These are phyloP conservation scores for Yarrowia yakushimensis DNA, from an alignment of 805 yeast genomes.

Conservation along the genomic window DNA sequence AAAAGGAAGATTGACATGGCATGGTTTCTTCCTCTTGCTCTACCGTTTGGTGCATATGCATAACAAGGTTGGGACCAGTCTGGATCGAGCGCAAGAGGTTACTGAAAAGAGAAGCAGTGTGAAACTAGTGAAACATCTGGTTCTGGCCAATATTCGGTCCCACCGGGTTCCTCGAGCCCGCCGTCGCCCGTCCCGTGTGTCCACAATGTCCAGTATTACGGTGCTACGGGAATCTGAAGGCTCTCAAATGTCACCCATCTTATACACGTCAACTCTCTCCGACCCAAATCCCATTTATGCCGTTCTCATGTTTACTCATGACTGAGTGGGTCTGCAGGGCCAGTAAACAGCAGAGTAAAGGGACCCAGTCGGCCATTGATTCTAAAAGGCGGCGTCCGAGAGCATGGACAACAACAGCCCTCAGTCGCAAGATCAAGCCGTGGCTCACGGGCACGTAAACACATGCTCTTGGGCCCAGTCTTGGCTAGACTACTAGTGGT, in stretches of 20 bases:
- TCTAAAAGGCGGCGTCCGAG: not conserved
- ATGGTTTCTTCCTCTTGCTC: too few species aligned
- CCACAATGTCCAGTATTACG: too few species aligned
- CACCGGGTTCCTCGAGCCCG: too few species aligned
- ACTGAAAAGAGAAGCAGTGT: constrained; percentile 3
- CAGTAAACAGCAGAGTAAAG: not conserved
- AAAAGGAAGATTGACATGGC: too few species aligned
- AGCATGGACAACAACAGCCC: too few species aligned
- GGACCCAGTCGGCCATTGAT: not conserved
- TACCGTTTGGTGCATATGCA: constrained; percentile 12
- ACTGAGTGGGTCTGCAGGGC: constrained; percentile 16
- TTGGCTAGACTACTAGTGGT: not conserved
- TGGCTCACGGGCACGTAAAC: not conserved
- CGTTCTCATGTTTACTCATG: not conserved
- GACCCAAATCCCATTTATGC: not conserved
- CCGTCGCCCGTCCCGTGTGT: too few species aligned
- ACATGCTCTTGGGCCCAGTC: not conserved
- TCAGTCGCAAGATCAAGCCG: too few species aligned
- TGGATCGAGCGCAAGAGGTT: constrained; percentile 12
- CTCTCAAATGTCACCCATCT: too few species aligned
- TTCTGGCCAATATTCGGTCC: too few species aligned
- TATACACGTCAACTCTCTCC: not conserved
- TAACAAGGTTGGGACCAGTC: constrained; percentile 17
- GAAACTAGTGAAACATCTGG: not conserved
- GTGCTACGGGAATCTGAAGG: too few species aligned